Percentiles rank a stretch among this genome's conserved stretches.
Evolutionary conservation across 441 rosid species (phyloP).

Genomic region (Gossypium davidsonii): DNA sequence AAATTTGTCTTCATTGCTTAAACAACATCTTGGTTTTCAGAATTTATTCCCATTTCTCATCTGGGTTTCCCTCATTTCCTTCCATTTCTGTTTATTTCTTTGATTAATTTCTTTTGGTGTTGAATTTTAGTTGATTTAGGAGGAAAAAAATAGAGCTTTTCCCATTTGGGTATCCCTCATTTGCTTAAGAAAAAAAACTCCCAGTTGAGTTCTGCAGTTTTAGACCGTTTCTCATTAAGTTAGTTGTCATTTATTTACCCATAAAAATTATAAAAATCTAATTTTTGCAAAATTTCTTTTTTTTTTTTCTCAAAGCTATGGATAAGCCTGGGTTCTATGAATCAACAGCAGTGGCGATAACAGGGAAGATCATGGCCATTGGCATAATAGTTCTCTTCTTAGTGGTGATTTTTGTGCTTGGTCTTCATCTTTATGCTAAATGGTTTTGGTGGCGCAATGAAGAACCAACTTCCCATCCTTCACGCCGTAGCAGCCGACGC

Average conservation of each 20-base stretch:
- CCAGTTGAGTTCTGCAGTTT: neutral
- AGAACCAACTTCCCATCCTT: slow-evolving; percentile 25
- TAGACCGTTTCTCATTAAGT: neutral
- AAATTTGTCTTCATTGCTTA: neutral
- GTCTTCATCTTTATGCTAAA: slow-evolving; percentile 59
- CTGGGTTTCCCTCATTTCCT: slow-evolving; percentile 7
- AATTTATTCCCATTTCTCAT: neutral
- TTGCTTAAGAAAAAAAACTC: slow-evolving; percentile 3
- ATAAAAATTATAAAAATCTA: neutral
- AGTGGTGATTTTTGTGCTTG: slow-evolving; percentile 40
- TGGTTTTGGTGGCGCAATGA: slow-evolving; percentile 72
- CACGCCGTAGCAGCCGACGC: slow-evolving; percentile 31
- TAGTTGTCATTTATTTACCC: neutral
- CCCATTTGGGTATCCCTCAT: neutral
- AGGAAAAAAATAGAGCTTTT: neutral
- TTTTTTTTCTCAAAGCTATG: slow-evolving; percentile 8
- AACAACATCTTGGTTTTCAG: neutral
- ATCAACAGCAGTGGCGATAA: slow-evolving; percentile 39
- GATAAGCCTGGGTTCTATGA: slow-evolving; percentile 25
- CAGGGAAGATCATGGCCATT: slow-evolving; percentile 50
- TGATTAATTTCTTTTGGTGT: neutral
- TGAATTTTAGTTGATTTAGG: neutral
- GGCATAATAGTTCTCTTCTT: slow-evolving; percentile 42
- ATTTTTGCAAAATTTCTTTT: neutral
- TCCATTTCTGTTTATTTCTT: neutral